Conservation (phyloP, 1,139 yeast genomes). For the Blastobotrys ciferrii region DNA sequence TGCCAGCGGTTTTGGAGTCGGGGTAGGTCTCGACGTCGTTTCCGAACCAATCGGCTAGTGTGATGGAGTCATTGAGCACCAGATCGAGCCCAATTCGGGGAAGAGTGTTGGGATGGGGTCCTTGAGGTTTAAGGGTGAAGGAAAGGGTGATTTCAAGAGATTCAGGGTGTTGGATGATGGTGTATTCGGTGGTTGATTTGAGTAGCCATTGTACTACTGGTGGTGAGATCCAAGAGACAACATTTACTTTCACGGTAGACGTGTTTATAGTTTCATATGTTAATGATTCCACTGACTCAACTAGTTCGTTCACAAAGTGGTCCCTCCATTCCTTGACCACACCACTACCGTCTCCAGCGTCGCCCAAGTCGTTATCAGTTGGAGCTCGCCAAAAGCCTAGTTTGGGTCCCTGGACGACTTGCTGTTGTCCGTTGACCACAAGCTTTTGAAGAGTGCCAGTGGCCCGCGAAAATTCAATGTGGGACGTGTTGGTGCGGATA, state of each 20-base stretch:
- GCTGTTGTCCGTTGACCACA: conserved; percentile 19
- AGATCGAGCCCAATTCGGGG: conserved; percentile 32
- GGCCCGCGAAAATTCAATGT: conserved; percentile 21
- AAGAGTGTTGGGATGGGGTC: conserved; percentile 16
- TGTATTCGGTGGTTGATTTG: conserved; percentile 13
- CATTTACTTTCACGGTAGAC: conserved; percentile 19
- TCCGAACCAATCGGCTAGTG: conserved; percentile 35
- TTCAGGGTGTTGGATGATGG: conserved; percentile 11
- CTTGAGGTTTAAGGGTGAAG: conserved; percentile 4
- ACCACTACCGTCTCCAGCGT: conserved; percentile 2
- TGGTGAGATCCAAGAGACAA: conserved; percentile 26
- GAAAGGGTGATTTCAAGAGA: conserved; percentile 8
- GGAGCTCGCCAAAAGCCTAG: conserved; percentile 35
- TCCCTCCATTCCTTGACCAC: conserved; percentile 6
- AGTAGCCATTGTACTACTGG: conserved; percentile 25
- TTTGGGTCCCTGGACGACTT: conserved; percentile 23
- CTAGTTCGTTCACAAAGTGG: neutral
- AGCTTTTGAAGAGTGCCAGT: conserved; percentile 21
- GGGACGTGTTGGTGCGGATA: conserved; percentile 6
- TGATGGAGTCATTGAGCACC: conserved; percentile 19
- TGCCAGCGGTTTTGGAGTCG: conserved; percentile 36
- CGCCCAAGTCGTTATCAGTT: conserved; percentile 31
- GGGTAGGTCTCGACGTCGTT: conserved; percentile 36
- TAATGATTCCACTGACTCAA: neutral
- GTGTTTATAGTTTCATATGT: neutral